Base-by-base conservation (phyloP, 139 green algal genomes). In the Bryopsis sp. region DNA sequence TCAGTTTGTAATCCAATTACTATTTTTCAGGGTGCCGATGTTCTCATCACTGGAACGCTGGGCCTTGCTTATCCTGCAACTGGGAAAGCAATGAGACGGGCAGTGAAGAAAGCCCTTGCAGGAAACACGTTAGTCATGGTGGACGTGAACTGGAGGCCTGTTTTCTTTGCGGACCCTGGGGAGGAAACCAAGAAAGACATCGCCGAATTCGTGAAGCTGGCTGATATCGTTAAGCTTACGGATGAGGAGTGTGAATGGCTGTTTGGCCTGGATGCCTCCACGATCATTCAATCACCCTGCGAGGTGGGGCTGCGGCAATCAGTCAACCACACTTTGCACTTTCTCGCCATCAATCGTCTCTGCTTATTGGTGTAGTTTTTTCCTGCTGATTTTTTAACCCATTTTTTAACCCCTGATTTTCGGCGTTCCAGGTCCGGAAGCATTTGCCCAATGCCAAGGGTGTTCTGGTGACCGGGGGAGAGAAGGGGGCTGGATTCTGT, bases 141-240 rank as follows among this genome's bases (percentile, higher is more conserved):
- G 2, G 90, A 96, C 63, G 84, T 95, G 43, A 96, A 96, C 79
- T 96, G 90, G 90, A 74, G 90, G 24, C 85, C 86, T 0, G 89
- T 96, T 39, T 96, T 95, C 70, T 96, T 85, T 82, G 58, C 68
- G 0, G 77, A 89, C 65, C 50, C 62, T 4, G n/a, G n/a, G n/a
- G 68, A 71, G 7, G 58, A 70, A 46, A 77, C 78, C 24, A 64
- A 62, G 48, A 11, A 66, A 3, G 69, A 47, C 0, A 76, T 87
- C 7, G 46, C 50, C 32, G 31, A 75, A 0, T 89, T 81, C 48
- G 58, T 81, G 28, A 28, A 72, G 11, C 11, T 63, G 2, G 90
- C 86, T 2, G 82, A 94, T 72, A 71, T 96, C 26, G 73, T 96
- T 29, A 96, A 96, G 75, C 62, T 95, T 38, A 86, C 77, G 1